Evolutionary conservation across 352 stramenopile genomes (phyloP).

Genomic region (Pythium vanterpoolii): DNA sequence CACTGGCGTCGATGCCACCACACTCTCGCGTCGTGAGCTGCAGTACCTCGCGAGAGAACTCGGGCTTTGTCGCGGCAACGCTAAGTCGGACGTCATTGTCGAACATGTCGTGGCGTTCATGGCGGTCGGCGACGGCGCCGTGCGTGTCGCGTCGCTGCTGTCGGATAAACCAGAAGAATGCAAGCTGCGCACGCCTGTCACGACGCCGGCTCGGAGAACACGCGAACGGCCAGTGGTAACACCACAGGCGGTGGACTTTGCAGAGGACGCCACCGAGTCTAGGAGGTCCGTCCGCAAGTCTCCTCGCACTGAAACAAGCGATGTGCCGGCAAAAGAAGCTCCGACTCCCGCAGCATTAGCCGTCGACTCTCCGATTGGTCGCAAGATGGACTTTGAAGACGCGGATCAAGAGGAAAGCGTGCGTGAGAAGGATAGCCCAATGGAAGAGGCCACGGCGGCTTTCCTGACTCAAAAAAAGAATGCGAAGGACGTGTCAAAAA

Average conservation of each 20-base stretch:
- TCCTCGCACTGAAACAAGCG: not conserved
- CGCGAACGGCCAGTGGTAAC: not conserved
- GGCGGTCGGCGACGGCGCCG: conserved; percentile 33
- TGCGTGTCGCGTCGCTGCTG: conserved; percentile 31
- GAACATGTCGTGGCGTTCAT: conserved; percentile 44
- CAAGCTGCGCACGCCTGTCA: conserved; percentile 1
- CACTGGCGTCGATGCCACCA: conserved; percentile 26
- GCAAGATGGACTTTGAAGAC: conserved; percentile 6
- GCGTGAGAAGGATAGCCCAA: not conserved
- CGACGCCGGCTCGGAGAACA: conserved; percentile 6
- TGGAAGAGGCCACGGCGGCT: not conserved
- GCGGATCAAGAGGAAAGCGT: not conserved
- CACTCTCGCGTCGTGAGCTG: conserved; percentile 57
- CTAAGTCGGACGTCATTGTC: conserved; percentile 66
- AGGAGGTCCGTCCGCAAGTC: not conserved
- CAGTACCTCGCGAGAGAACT: conserved; percentile 64
- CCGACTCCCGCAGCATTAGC: not conserved
- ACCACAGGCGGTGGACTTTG: not conserved
- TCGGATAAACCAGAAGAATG: conserved; percentile 6
- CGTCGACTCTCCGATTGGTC: not conserved
- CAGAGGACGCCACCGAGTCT: conserved; percentile 2
- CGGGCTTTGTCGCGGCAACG: conserved; percentile 58
- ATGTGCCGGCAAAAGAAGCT: not conserved
- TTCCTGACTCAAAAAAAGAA: too few species aligned
- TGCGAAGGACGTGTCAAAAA: too few species aligned